A percentile compares a stretch with the other conserved stretches of the same genome.
phyloP scores from a whole-genome alignment of 2,329 filamentous ascomycete species.

The Ophiosphaerella narmari region DNA sequence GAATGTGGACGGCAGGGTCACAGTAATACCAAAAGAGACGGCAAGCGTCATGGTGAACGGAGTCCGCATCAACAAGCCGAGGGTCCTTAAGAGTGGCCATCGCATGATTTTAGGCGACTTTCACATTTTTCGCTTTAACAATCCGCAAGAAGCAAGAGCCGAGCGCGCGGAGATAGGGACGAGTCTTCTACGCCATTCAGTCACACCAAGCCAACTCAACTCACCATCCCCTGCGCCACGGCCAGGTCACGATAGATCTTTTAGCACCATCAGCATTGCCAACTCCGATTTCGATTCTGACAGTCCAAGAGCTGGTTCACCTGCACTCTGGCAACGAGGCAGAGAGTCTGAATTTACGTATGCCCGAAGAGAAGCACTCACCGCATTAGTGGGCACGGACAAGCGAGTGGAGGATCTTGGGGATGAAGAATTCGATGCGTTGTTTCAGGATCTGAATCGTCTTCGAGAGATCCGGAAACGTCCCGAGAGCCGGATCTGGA shows the following conservation, averaged over 20 bases:
- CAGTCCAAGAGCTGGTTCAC: constrained; percentile 79
- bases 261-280: constrained; percentile 69
- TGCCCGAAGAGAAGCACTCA: constrained; percentile 89
- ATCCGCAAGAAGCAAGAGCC: constrained; percentile 91
- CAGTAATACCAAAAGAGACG: constrained; percentile 83
- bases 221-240: constrained; percentile 67
- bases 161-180: constrained; percentile 80
- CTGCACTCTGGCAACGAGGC: constrained; percentile 68
- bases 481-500: constrained; percentile 59
- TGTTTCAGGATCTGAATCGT: constrained; percentile 92
- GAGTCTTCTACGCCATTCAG: constrained; percentile 83
- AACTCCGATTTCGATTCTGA: constrained; percentile 75
- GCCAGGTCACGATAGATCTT: constrained; percentile 73
- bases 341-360: constrained; percentile 94
- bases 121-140: constrained; percentile 98
- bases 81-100: constrained; percentile 86
- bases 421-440: constrained; percentile 89
- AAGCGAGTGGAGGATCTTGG: constrained; percentile 88
- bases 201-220: constrained; percentile 66
- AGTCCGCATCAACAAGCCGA: constrained; percentile 82
- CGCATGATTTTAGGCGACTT: constrained; percentile 97
- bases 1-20: constrained; percentile 91
- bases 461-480: constrained; percentile 81
- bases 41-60: constrained; percentile 99
- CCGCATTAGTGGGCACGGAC: constrained; percentile 84